Base-by-base conservation (phyloP, 148 eudicot genomes). In the Beta vulgaris region DNA sequence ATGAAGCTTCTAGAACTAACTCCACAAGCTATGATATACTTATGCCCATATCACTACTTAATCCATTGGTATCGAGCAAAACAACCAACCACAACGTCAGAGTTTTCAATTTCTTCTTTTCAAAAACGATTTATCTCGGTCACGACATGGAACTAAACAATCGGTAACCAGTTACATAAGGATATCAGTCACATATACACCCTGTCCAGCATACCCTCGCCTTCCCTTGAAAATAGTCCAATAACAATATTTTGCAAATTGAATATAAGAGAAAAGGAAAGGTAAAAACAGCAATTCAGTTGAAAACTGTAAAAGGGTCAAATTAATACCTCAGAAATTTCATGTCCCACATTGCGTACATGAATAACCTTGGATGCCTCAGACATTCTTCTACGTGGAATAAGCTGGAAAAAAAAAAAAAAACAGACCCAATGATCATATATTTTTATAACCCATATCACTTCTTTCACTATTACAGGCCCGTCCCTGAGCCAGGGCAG, bases 271-370 rank as follows among this genome's bases (percentile, higher is more conserved):
- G 35, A 5, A 23, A 8, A 49, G 29, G 2, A 16, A 55, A 9
- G 43, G 25, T 28, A 48, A 73, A 44, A 44, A 32, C 43, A 44
- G 25, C 21, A 32, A 35, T 34, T 35, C 35, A 32, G 4, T 15
- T 1, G 29, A 59, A 61, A 32, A 49, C 49, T 23, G 59, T 26
- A 35, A 40, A 1, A 71, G 66, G 21, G 36, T 71, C 16, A 31
- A 32, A 72, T 28, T 29, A 25, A 23, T 73, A 78, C 81, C 77
- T 73, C 77, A 54, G 81, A 73, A 65, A 78, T 78, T 78, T 78
- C 81, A 78, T 78, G 81, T n/a, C 81, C 81, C 43, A 78, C 81
- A 78, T 78, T 78, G 21, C 77, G 77, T 1, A 78, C 72, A 73
- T 78, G 81, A 29, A 78, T 78, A 25, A 78, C 81, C 67, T 78